These are phyloP conservation scores for Polytrichum formosum DNA, from an alignment of 225 moss, liverwort and hornwort genomes.

Conservation along the genomic window DNA sequence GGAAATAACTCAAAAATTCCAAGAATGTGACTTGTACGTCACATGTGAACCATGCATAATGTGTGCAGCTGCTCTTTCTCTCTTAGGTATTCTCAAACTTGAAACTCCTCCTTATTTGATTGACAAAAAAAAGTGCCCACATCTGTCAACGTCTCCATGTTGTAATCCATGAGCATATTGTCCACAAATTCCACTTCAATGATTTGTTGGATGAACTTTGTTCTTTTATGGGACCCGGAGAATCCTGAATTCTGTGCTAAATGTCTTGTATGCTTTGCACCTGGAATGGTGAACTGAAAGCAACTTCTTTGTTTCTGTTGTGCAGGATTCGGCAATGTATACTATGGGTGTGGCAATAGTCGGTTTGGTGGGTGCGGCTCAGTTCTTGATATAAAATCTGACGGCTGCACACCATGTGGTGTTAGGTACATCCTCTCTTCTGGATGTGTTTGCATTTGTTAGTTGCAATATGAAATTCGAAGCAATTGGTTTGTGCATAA, in stretches of 20 bases:
- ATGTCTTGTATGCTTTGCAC: too few relatives aligned
- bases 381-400: constrained; percentile 58
- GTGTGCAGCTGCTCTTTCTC: constrained; percentile 91
- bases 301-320: constrained; percentile 6
- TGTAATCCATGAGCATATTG: too few relatives aligned
- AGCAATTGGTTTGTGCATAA: neutral
- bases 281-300: too few relatives aligned
- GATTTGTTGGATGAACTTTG: too few relatives aligned
- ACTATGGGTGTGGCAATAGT: constrained; percentile 86
- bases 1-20: constrained; percentile 38
- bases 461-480: neutral
- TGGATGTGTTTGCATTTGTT: neutral
- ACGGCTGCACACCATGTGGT: constrained; percentile 86
- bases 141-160: too few relatives aligned
- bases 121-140: too few relatives aligned
- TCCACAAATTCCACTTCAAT: too few relatives aligned
- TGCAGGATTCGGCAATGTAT: constrained; percentile 76
- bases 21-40: constrained; percentile 81
- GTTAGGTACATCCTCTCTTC: constrained; percentile 37
- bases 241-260: too few relatives aligned
- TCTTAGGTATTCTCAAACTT: constrained; percentile 51
- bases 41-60: constrained; percentile 99
- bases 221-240: too few relatives aligned
- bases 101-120: too few relatives aligned
- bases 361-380: constrained; percentile 99